Evolutionary conservation across 352 stramenopile genomes (phyloP).

Genomic region (Thraustotheca clavata): DNA sequence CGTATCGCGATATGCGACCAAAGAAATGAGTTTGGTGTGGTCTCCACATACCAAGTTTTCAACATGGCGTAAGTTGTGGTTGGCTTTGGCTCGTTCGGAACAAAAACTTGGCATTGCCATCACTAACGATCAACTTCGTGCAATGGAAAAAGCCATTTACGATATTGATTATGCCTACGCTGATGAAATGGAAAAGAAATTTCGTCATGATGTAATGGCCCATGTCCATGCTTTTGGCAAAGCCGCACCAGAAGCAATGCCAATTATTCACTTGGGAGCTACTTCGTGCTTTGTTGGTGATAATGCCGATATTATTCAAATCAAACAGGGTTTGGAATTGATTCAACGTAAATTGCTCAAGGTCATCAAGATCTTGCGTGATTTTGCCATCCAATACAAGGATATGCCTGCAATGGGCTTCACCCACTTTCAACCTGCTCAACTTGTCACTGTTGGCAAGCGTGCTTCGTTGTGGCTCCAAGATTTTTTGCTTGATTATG

Average conservation of each 20-base stretch:
- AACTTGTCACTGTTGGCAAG: slow-evolving; percentile 98
- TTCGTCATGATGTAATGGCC: slow-evolving; percentile 99
- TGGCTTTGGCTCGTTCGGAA: slow-evolving; percentile 94
- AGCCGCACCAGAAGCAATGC: slow-evolving; percentile 92
- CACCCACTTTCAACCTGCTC: slow-evolving; percentile 98
- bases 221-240: slow-evolving; percentile 98
- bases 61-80: slow-evolving; percentile 98
- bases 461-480: slow-evolving; percentile 97
- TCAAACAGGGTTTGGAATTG: slow-evolving; percentile 93
- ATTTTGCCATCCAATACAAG: slow-evolving; percentile 93
- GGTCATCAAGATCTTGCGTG: slow-evolving; percentile 90
- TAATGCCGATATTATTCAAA: slow-evolving; percentile 98
- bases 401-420: slow-evolving; percentile 98
- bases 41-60: slow-evolving; percentile 98
- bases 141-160: slow-evolving; percentile 93
- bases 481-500: slow-evolving; percentile 95
- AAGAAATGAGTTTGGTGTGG: slow-evolving; percentile 99
- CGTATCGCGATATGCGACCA: slow-evolving; percentile 94
- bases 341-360: slow-evolving; percentile 97
- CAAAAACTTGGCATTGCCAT: slow-evolving; percentile 97
- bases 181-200: slow-evolving; percentile 96
- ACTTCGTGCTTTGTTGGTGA: slow-evolving; percentile 98
- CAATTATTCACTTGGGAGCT: slow-evolving; percentile 98
- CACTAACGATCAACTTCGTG: slow-evolving; percentile 94
- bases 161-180: slow-evolving; percentile 98